Evolutionary conservation across 2,329 filamentous ascomycete genomes (phyloP).

Genomic region (Aspergillus quadricinctus): DNA sequence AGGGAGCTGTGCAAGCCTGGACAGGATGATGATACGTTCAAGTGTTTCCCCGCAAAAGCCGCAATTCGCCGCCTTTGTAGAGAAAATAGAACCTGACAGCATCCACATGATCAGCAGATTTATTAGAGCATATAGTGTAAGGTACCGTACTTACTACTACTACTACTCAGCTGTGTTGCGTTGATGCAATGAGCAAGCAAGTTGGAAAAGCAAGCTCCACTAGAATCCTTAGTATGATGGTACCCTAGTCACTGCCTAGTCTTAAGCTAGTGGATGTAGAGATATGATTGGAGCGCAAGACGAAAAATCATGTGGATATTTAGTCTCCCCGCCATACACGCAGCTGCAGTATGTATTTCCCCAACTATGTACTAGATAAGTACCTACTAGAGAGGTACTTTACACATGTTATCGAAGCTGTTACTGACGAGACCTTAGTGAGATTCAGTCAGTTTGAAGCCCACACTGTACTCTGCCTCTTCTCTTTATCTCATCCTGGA

Average conservation of each 20-base stretch:
- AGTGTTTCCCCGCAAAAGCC: slow-evolving; percentile 25
- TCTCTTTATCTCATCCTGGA: not conserved
- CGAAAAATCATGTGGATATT: not conserved
- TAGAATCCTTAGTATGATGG: slow-evolving; percentile 8
- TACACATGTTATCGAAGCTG: not conserved
- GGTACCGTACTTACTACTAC: not conserved
- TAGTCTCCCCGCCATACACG: not conserved
- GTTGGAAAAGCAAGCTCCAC: slow-evolving; percentile 15
- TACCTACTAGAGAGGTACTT: too few species aligned
- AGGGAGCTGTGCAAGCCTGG: slow-evolving; percentile 6
- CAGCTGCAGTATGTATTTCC: too few species aligned
- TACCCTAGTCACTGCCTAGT: not conserved
- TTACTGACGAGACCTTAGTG: not conserved
- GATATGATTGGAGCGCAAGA: not conserved
- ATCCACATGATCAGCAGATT: slow-evolving; percentile 22
- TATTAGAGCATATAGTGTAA: not conserved
- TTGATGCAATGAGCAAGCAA: not conserved
- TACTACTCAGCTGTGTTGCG: not conserved
- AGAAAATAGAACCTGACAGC: slow-evolving; percentile 20
- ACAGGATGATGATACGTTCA: slow-evolving; percentile 22
- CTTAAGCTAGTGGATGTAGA: not conserved
- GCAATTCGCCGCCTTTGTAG: slow-evolving; percentile 21
- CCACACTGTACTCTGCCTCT: too few species aligned
- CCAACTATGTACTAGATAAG: too few species aligned
- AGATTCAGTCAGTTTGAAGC: too few species aligned